A percentile compares a stretch with the other conserved stretches of the same genome.
These are phyloP conservation scores for Mycena latifolia DNA, from an alignment of 768 basidiomycete species.

Conservation along the genomic window DNA sequence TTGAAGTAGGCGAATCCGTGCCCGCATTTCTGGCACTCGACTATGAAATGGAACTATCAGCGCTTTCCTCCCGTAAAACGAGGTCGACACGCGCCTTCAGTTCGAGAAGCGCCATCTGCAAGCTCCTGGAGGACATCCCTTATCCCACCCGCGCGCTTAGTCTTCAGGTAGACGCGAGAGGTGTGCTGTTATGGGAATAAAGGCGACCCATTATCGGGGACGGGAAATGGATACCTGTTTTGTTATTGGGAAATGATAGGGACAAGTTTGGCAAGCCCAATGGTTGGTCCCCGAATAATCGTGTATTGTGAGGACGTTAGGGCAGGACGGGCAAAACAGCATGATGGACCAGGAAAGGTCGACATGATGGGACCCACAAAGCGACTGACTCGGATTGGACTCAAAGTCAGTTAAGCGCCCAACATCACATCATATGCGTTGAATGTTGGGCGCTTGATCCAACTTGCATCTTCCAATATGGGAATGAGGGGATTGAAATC, in stretches of 20 bases:
- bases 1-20: conserved; percentile 29
- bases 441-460: too few relatives aligned
- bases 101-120: conserved; percentile 21
- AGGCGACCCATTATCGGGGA: not conserved
- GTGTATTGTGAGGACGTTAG: not conserved
- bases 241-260: not conserved
- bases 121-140: conserved; percentile 25
- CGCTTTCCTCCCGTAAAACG: not conserved
- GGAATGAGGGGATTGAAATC: too few relatives aligned
- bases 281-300: not conserved
- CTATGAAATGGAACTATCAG: not conserved
- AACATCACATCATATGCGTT: too few relatives aligned
- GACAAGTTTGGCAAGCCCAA: not conserved
- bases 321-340: not conserved
- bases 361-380: not conserved
- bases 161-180: conserved; percentile 14
- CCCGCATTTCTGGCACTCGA: conserved; percentile 27
- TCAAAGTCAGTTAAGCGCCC: too few relatives aligned
- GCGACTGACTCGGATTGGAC: too few relatives aligned
- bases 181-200: not conserved
- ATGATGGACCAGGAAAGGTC: not conserved
- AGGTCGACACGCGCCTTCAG: conserved; percentile 9
- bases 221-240: not conserved
- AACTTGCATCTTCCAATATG: too few relatives aligned
- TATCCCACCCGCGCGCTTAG: conserved; percentile 13